Evolutionary conservation across 2,329 filamentous ascomycete genomes (phyloP), one percentile per base, ranked within the genome.

Genomic region (Escovopsis sp.): DNA sequence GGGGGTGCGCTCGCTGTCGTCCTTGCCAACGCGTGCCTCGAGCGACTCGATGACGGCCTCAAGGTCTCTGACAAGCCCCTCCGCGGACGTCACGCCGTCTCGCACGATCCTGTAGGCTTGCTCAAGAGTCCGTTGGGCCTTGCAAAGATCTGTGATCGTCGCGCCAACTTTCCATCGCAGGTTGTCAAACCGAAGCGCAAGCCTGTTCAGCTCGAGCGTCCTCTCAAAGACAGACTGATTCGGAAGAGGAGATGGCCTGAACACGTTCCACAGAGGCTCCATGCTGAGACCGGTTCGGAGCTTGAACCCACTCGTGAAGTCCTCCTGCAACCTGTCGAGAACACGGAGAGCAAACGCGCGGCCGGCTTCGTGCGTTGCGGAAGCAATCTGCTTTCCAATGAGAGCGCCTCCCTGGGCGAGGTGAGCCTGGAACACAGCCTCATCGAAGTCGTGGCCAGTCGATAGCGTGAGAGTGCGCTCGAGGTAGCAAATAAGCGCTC

Each of bases 271-370:
- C 5, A 93, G 65, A 8, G 61, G 54, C 49, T 90, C 81, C 81
- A 92, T 90, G 44, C 74, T 78, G 11, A 86, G 61, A 0, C 85
- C 86, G 2, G 79, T 86, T 0, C 65, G 75, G 12, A 92, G 60
- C 37, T 75, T 74, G 59, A 86, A 87, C 2, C 73, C 76, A 13
- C 72, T 67, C 17, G 71, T 66, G 48, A 93, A 88, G 34, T 66
- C 66, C 27, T 59, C 59, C 30, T 66, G 56, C 2, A 78, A 48
- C 5, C 55, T 61, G 1, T 54, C 47, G 2, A 62, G 45, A 26
- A 72, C 49, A 9, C 50, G 42, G 2, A 48, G 45, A 4, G 62
- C 48, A n/a, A 73, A 56, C 2, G 58, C 49, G 3, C 46, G 50
- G 25, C 55, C 49, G 2, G 39, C 37, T 8, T 54, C 45, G 8